These are phyloP conservation scores for Carex myosuroides DNA, from an alignment of 176 grass and related monocot genomes.

Conservation along the genomic window DNA sequence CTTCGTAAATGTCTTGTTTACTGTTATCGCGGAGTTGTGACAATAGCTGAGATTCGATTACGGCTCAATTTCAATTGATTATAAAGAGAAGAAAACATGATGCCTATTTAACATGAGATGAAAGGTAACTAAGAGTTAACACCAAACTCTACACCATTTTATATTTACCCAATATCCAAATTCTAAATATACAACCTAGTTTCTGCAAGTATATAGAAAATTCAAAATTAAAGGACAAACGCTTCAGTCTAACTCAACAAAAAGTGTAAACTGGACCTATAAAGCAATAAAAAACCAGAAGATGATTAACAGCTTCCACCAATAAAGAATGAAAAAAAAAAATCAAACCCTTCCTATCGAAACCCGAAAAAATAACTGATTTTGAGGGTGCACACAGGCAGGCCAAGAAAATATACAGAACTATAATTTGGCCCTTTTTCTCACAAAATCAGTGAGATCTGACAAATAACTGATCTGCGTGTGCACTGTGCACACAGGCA, in stretches of 20 bases:
- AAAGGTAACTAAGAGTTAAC: neutral
- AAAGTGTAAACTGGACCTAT: constrained; percentile 10
- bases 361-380: neutral
- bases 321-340: constrained; percentile 23
- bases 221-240: neutral
- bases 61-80: neutral
- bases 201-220: neutral
- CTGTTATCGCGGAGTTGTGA: neutral
- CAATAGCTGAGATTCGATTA: neutral
- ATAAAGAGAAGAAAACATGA: neutral
- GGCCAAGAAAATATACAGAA: neutral
- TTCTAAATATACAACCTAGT: neutral
- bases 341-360: neutral
- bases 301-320: constrained; percentile 3
- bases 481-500: neutral
- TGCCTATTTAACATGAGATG: neutral
- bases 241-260: neutral
- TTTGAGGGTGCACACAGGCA: no score
- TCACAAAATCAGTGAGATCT: neutral
- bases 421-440: constrained; percentile 2
- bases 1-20: neutral
- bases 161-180: constrained; percentile 3
- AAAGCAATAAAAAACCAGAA: neutral
- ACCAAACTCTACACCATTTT: neutral
- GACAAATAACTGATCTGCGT: neutral